phyloP scores from a whole-genome alignment of 2,329 filamentous ascomycete genomes.

The Fusarium fracticaudum region DNA sequence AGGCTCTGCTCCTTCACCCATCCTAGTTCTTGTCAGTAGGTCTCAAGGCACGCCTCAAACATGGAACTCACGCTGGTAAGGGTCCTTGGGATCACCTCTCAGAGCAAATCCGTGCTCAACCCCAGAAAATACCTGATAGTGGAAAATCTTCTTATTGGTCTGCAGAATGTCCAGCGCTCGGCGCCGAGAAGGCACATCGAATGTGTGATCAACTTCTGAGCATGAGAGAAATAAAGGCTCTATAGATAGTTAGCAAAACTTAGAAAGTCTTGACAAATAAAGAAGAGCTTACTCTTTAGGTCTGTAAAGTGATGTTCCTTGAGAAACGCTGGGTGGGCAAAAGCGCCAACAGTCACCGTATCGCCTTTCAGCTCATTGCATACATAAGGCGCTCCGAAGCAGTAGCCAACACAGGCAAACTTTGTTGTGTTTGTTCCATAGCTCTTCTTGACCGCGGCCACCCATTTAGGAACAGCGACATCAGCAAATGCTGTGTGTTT shows the following conservation, averaged over 20 bases:
- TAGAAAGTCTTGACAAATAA: too few relatives aligned
- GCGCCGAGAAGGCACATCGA: slow-evolving; percentile 1
- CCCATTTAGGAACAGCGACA: not conserved
- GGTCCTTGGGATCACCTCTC: not conserved
- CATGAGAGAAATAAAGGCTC: slow-evolving; percentile 2
- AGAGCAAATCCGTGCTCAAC: slow-evolving; percentile 5
- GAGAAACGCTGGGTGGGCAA: slow-evolving; percentile 3
- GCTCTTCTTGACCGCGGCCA: not conserved
- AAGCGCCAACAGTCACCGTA: not conserved
- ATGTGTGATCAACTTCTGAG: slow-evolving; percentile 4
- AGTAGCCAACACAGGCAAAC: slow-evolving; percentile 2
- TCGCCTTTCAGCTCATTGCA: not conserved
- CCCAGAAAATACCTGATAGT: slow-evolving; percentile 1
- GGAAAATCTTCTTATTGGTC: not conserved
- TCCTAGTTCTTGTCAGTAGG: not conserved
- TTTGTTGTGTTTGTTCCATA: not conserved
- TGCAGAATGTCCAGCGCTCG: slow-evolving; percentile 1
- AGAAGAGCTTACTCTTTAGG: not conserved
- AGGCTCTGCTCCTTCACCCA: slow-evolving; percentile 8
- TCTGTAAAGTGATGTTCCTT: slow-evolving; percentile 3
- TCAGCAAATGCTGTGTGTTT: slow-evolving; percentile 1
- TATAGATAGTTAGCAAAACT: not conserved
- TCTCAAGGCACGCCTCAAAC: not conserved
- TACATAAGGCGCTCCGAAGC: slow-evolving; percentile 2
- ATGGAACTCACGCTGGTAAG: not conserved